Conservation (phyloP, 768 basidiomycete species). For the Leccinum subgranulosum region DNA sequence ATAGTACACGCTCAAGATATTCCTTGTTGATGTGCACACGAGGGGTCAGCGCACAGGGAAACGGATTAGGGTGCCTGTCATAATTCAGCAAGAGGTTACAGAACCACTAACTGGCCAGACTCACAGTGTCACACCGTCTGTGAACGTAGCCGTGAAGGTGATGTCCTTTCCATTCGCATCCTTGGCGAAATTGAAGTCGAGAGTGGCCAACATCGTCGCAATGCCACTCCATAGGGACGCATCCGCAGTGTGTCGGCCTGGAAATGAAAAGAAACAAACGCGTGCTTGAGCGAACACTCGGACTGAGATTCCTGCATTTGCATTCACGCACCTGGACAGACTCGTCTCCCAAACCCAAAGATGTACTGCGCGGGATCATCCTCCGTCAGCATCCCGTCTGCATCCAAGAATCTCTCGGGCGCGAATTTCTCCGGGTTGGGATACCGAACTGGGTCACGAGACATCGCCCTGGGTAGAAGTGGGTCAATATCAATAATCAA, state of each 20-base stretch:
- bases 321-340: not conserved
- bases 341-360: not conserved
- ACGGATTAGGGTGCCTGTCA: not conserved
- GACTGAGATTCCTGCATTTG: not conserved
- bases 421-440: not conserved
- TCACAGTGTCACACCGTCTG: not conserved
- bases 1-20: not conserved
- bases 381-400: not conserved
- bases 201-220: not conserved
- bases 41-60: not conserved
- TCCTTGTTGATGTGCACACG: not conserved
- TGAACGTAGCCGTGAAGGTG: not conserved
- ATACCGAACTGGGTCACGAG: not conserved
- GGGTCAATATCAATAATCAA: not conserved
- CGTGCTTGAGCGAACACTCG: not conserved
- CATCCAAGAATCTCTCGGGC: not conserved
- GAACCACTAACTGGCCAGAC: not conserved
- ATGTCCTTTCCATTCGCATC: not conserved
- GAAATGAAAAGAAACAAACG: not conserved
- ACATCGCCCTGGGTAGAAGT: not conserved
- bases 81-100: not conserved
- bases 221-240: not conserved
- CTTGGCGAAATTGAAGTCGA: not conserved
- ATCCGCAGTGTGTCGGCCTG: not conserved
- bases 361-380: not conserved